Conservation (phyloP, 2,329 filamentous ascomycete genomes). For the Colletotrichum simmondsii region DNA sequence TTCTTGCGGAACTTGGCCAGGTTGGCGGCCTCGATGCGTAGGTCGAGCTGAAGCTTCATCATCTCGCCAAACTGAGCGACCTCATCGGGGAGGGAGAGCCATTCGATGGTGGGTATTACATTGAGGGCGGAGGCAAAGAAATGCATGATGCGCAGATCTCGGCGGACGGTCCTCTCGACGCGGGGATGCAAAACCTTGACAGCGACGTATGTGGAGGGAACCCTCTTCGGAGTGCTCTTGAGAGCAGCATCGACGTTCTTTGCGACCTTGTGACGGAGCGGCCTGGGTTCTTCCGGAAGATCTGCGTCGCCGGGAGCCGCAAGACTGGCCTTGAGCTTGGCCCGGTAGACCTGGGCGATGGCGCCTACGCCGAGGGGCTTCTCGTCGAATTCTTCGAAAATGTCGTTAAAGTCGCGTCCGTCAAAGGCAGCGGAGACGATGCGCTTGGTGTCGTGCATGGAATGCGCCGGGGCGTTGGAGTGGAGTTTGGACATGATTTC, state of each 20-base stretch:
- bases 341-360: conserved; percentile 97
- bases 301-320: conserved; percentile 72
- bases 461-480: conserved; percentile 93
- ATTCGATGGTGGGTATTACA: conserved; percentile 91
- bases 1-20: conserved; percentile 88
- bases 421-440: conserved; percentile 87
- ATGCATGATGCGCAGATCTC: conserved; percentile 92
- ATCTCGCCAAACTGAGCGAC: conserved; percentile 95
- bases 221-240: conserved; percentile 85
- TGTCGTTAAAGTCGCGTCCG: conserved; percentile 83
- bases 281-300: conserved; percentile 58
- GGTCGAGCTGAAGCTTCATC: conserved; percentile 97
- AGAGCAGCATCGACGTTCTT: conserved; percentile 87
- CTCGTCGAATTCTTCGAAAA: conserved; percentile 96
- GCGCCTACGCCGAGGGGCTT: conserved; percentile 91
- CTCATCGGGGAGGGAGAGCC: conserved; percentile 95
- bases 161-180: conserved; percentile 88
- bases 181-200: conserved; percentile 95
- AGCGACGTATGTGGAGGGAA: conserved; percentile 92
- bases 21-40: conserved; percentile 94
- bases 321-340: conserved; percentile 85
- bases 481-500: conserved; percentile 93
- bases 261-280: conserved; percentile 73
- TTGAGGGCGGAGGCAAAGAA: conserved; percentile 91
- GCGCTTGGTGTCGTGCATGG: conserved; percentile 79